Percentiles rank a stretch among this genome's conserved stretches.
These are phyloP conservation scores for Wickerhamiella cacticola DNA, from an alignment of 805 yeast genomes.

Conservation along the genomic window DNA sequence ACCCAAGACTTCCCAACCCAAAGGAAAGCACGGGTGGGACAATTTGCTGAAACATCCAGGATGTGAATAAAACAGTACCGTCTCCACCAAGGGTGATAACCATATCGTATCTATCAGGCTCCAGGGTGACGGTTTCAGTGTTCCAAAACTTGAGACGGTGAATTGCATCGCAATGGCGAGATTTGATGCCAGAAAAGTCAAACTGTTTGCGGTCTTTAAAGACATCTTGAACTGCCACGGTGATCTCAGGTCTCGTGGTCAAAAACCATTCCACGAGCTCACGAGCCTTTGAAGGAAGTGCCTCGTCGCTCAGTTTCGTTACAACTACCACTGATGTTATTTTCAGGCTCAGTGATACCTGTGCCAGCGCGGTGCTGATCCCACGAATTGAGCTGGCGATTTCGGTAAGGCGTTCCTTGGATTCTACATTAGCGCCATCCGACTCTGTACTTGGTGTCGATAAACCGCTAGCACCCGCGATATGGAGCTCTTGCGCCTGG, in stretches of 20 bases:
- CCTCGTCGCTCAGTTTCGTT: slow-evolving; percentile 22
- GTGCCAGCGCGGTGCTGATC: slow-evolving; percentile 22
- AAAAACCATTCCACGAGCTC: slow-evolving; percentile 22
- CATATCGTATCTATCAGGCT: slow-evolving; percentile 50
- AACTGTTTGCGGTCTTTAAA: slow-evolving; percentile 53
- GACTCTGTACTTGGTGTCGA: slow-evolving; percentile 20
- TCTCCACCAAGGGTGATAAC: slow-evolving; percentile 92
- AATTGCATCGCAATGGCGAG: slow-evolving; percentile 37
- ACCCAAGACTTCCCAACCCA: slow-evolving; percentile 84
- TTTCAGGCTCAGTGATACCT: slow-evolving; percentile 21
- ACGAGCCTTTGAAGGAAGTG: slow-evolving; percentile 17
- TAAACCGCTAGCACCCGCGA: slow-evolving; percentile 14
- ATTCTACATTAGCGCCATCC: slow-evolving; percentile 20
- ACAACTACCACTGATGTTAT: slow-evolving; percentile 21
- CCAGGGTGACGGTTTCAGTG: slow-evolving; percentile 26
- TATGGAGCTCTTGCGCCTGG: not conserved
- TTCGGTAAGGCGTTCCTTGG: slow-evolving; percentile 24
- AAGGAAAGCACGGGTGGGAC: slow-evolving; percentile 91
- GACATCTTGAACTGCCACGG: slow-evolving; percentile 63
- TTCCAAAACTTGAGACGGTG: slow-evolving; percentile 57
- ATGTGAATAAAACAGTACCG: slow-evolving; percentile 85
- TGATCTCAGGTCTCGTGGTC: slow-evolving; percentile 23
- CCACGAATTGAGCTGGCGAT: slow-evolving; percentile 26
- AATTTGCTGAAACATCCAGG: slow-evolving; percentile 66
- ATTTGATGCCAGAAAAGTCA: slow-evolving; percentile 41